Conservation (phyloP, 2,329 filamentous ascomycete genomes). For the Trichophyton verrucosum region DNA sequence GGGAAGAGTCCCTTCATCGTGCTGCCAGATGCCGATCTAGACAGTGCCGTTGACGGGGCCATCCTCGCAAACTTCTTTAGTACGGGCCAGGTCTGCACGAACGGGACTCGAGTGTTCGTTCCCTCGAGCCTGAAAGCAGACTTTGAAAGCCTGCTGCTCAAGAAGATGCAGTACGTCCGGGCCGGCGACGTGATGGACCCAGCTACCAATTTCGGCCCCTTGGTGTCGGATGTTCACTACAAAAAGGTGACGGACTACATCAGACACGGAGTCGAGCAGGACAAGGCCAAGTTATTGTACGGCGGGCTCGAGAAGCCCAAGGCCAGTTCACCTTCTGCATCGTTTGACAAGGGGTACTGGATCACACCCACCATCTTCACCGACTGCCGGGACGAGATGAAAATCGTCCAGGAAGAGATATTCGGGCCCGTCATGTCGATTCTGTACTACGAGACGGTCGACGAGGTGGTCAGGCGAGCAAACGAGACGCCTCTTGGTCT, state of each 20-base stretch:
- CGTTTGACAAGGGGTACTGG: constrained; percentile 59
- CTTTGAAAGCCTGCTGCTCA: constrained; percentile 57
- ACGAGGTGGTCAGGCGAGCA: constrained; percentile 58
- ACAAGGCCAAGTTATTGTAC: constrained; percentile 60
- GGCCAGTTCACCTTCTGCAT: constrained; percentile 33
- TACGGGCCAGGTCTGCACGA: constrained; percentile 84
- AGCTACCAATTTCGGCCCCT: constrained; percentile 68
- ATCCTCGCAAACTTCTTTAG: constrained; percentile 95
- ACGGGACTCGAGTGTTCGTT: constrained; percentile 79
- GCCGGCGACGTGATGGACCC: constrained; percentile 60
- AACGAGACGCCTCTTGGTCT: constrained; percentile 68
- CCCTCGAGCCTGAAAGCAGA: constrained; percentile 50
- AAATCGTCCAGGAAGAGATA: constrained; percentile 68
- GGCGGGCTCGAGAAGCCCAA: constrained; percentile 46
- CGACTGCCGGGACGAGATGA: constrained; percentile 72
- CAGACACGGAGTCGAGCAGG: constrained; percentile 56
- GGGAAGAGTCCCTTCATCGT: constrained; percentile 75
- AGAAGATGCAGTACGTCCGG: constrained; percentile 58
- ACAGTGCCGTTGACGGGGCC: constrained; percentile 72
- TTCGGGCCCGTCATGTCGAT: constrained; percentile 82
- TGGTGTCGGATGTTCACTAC: constrained; percentile 61
- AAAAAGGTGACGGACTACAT: constrained; percentile 73
- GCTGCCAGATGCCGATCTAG: constrained; percentile 64
- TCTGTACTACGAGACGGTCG: constrained; percentile 56
- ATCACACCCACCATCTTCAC: constrained; percentile 74